Evolutionary conservation across 2,329 filamentous ascomycete species (phyloP).

Genomic region (Hypoxylon sp.): DNA sequence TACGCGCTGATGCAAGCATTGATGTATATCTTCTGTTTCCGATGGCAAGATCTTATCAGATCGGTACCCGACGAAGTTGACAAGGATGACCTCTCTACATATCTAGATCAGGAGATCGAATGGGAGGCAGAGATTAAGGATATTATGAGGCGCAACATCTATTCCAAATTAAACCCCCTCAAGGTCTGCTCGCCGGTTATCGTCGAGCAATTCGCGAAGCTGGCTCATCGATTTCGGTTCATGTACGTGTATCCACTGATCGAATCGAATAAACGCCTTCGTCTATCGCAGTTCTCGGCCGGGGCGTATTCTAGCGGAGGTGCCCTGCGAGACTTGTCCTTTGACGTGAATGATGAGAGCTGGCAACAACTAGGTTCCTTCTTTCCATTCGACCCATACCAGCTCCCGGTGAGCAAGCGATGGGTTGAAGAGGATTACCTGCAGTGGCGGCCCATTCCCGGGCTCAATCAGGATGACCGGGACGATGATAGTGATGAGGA

Average conservation of each 20-base stretch:
- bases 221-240: slow-evolving; percentile 87
- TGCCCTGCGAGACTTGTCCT: slow-evolving; percentile 67
- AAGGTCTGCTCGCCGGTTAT: slow-evolving; percentile 94
- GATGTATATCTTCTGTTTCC: slow-evolving; percentile 97
- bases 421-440: slow-evolving; percentile 92
- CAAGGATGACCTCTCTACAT: slow-evolving; percentile 72
- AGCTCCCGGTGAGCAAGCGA: slow-evolving; percentile 85
- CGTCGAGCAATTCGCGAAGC: slow-evolving; percentile 90
- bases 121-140: slow-evolving; percentile 85
- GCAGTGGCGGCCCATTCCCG: slow-evolving; percentile 81
- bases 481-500: slow-evolving; percentile 62
- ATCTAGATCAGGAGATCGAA: slow-evolving; percentile 78
- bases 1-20: slow-evolving; percentile 91
- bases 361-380: slow-evolving; percentile 91
- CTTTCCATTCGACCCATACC: slow-evolving; percentile 98
- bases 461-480: slow-evolving; percentile 70
- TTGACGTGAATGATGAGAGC: slow-evolving; percentile 76
- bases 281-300: slow-evolving; percentile 78
- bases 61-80: slow-evolving; percentile 72
- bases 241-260: slow-evolving; percentile 91
- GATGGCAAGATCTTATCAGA: slow-evolving; percentile 90
- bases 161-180: slow-evolving; percentile 91
- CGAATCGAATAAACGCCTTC: slow-evolving; percentile 91
- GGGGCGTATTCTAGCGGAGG: slow-evolving; percentile 70
- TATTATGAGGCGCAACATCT: slow-evolving; percentile 81